These are phyloP conservation scores for Solanum clarkiae DNA, from an alignment of 257 asterid species.

Conservation along the genomic window DNA sequence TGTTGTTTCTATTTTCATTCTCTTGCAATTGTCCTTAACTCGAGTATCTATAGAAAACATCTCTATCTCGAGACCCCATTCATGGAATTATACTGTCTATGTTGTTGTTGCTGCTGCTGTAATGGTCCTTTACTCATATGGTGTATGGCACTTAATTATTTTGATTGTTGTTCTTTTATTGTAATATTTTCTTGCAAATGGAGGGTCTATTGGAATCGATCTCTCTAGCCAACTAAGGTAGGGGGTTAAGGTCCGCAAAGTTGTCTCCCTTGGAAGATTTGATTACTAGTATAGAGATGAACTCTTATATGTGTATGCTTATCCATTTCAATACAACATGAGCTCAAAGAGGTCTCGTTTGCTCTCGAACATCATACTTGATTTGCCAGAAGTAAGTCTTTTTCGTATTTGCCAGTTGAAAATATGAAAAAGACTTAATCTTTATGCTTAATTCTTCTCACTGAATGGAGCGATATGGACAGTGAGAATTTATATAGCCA, in stretches of 20 bases:
- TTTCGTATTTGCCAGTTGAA: neutral
- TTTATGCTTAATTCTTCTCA: neutral
- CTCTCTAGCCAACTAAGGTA: too few relatives aligned
- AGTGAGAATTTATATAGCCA: neutral
- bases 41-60: too few relatives aligned
- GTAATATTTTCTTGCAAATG: neutral
- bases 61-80: too few relatives aligned
- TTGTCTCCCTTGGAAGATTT: too few relatives aligned
- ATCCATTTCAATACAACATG: neutral
- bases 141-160: neutral
- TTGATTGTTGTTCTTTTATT: neutral
- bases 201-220: too few relatives aligned
- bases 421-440: neutral
- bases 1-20: neutral
- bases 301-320: too few relatives aligned
- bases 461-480: neutral
- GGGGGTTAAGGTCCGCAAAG: too few relatives aligned
- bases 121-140: neutral
- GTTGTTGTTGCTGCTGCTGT: too few relatives aligned
- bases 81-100: too few relatives aligned
- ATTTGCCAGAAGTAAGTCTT: neutral
- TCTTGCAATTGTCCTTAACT: neutral
- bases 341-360: neutral
- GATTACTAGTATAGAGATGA: too few relatives aligned
- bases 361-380: neutral